Evolutionary conservation across 2,329 filamentous ascomycete genomes (phyloP), one percentile per base, ranked within the genome.

Genomic region (Davidsoniella eucalypti): DNA sequence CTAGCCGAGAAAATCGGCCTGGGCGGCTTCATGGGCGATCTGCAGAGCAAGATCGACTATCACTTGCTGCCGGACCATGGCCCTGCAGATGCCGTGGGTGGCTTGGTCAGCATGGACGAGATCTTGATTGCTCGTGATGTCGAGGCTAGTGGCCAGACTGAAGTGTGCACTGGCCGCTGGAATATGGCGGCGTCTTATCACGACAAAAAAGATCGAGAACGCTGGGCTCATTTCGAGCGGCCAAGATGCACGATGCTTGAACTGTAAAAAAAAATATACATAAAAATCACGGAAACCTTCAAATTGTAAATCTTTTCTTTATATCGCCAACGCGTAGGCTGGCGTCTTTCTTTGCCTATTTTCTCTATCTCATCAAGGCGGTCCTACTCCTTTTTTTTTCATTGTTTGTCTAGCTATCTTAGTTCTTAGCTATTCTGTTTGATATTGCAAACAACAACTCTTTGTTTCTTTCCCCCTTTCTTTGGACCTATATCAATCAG

Each of bases 31-130:
- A 61, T 86, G 5, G 83, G 83, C 14, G 68, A 69, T 1, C 58
- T 78, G 2, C 70, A 67, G 26, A 81, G 76, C 44, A 63, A 60
- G 26, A 78, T 87, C 48, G 59, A 63, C 16, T 87, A 87, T 58
- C 65, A 68, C 39, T 64, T 87, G 9, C 60, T 65, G 14, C 70
- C 82, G 0, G 79, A 84, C 49, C 56, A 61, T 0, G 76, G 76
- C 0, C 73, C 68, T 1, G 66, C 66, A 2, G 75, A 80, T 53
- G 72, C 75, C 26, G 68, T 72, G 44, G 73, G 76, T 14, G 73
- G 75, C 1, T 61, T 81, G 2, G 65, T 75, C 1, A 70, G 71
- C 38, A 61, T 78, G 3, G 60, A 65, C 4, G 73, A 78, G 47
- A 55, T 80, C 14, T 56, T 75, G 7, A 62, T 63, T 2, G 67